Base-by-base conservation (phyloP, 345 rosid species). In the Firmiana major region DNA sequence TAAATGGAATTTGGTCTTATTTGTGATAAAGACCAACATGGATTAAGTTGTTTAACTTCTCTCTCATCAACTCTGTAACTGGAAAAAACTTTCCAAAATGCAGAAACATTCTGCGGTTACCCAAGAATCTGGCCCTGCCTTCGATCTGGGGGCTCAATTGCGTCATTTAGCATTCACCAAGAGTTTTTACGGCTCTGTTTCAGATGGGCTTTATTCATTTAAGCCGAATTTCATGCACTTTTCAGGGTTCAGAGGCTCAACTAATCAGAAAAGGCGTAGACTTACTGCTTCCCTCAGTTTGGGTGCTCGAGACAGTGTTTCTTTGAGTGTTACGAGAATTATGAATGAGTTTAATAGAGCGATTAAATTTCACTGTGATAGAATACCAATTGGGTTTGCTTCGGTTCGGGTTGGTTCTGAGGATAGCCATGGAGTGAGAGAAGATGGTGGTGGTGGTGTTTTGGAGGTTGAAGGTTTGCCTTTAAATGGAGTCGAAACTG, bases 341-440 rank as follows among this genome's bases (percentile, higher is more conserved):
- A 77, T 91, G 67, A 85, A 60, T 24, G 97, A 94, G 63, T 91
- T 97, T 77, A 92, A 94, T 48, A 84, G 85, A 76, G 86, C 82
- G 22, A 80, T 94, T 67, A 86, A 85, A 81, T 85, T 89, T 63
- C 98, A 94, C 46, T 89, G 91, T 64, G 91, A 87, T 71, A 94
- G 89, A 75, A 88, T 92, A 77, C 97, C 99, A 1, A 83, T 91
- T 46, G 92, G 92, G 66, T 91, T 97, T 53, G 97, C 91, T 49
- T 88, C 99, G 6, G 76, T 94, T 63, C 85, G 85, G 78, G 83
- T 84, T 34, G 83, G 86, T 68, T 79, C 92, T 34, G 87, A 83
- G 15, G 90, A 89, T 53, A 76, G 64, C 75, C 88, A 79, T 48
- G 97, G 84, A 75, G 49, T 82, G 54, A 83, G 85, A 73, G 90